Evolutionary conservation across 208 protist genomes (phyloP).

Genomic region (Leishmania amazonensis): DNA sequence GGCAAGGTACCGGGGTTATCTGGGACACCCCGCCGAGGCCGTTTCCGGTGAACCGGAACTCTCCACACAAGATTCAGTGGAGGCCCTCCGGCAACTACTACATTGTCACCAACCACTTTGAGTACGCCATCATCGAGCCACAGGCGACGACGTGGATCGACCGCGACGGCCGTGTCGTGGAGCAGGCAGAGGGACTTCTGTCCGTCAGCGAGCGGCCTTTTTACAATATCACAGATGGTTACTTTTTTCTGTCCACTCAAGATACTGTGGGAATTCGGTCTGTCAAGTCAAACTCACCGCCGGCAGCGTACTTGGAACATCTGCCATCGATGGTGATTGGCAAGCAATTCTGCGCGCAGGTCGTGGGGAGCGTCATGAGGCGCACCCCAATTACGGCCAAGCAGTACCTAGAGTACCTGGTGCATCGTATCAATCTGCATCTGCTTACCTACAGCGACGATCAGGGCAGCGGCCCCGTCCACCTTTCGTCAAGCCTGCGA

Average conservation of each 20-base stretch:
- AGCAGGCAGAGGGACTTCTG: slow-evolving; percentile 50
- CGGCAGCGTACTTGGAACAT: slow-evolving; percentile 25
- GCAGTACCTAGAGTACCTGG: slow-evolving; percentile 33
- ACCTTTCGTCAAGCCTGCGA: slow-evolving; percentile 26
- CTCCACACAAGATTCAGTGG: slow-evolving; percentile 33
- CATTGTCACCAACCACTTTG: slow-evolving; percentile 67
- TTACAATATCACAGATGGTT: slow-evolving; percentile 42
- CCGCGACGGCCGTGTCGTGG: slow-evolving; percentile 61
- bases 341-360: slow-evolving; percentile 31
- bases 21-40: slow-evolving; percentile 55
- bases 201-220: slow-evolving; percentile 34
- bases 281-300: slow-evolving; percentile 27
- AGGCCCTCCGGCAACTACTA: slow-evolving; percentile 57
- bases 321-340: slow-evolving; percentile 28
- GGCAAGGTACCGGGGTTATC: slow-evolving; percentile 39
- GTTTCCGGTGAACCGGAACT: slow-evolving; percentile 27
- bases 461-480: slow-evolving; percentile 6
- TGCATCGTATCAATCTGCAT: slow-evolving; percentile 26
- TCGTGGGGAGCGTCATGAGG: slow-evolving; percentile 21
- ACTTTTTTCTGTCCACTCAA: slow-evolving; percentile 56
- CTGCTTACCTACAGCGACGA: slow-evolving; percentile 24
- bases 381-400: slow-evolving; percentile 13
- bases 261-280: slow-evolving; percentile 35
- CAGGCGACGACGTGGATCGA: slow-evolving; percentile 81
- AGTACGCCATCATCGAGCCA: slow-evolving; percentile 74